Base-by-base conservation (phyloP, 129 eudicot species). In the Artemisia tridentata region DNA sequence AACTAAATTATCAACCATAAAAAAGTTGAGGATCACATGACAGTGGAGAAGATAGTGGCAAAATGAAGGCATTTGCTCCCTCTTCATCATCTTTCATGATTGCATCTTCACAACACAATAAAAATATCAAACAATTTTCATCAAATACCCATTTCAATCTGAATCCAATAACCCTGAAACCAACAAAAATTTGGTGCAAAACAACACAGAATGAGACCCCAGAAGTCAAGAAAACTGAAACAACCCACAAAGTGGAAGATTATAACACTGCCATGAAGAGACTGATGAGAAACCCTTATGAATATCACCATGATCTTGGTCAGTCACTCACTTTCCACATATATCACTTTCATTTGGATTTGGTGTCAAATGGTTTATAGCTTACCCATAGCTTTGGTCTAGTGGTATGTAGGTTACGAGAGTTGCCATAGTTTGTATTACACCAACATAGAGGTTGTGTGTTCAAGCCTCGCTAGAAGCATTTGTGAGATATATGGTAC, bases 261-360 rank as follows among this genome's bases (percentile, higher is more conserved):
- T 92, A 92, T 65, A 92, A 92, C 63, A 78, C 66, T 7, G 98
- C 91, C 31, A 92, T 92, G 98, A 92, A 89, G 85, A 83, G 79
- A 20, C 81, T 89, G 96, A 92, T 92, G 98, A 85, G 96, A 79
- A 92, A 85, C 72, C 96, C 98, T 11, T 92, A 89, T 61, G 98
- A 92, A 19, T 92, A 92, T 83, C 98, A 92, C 72, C 98, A 92
- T 77, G 98, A 92, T 81, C 93, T 92, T 53, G 98, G 98, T 92
- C 72, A 17, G 85, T 88, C 16, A 63, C 65, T 19, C 17, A 52
- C 16, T 60, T n/a, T 13, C 5, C 25, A 18, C 21, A 1, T 7
- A 53, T 5, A 53, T 21, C 11, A 11, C 8, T 17, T 29, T 29
- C 34, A 27, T 29, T 29, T 29, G 34, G 5, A 29, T 29, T 29